phyloP scores from a whole-genome alignment of 1,139 yeast genomes.

The Kodamaea ohmeri region DNA sequence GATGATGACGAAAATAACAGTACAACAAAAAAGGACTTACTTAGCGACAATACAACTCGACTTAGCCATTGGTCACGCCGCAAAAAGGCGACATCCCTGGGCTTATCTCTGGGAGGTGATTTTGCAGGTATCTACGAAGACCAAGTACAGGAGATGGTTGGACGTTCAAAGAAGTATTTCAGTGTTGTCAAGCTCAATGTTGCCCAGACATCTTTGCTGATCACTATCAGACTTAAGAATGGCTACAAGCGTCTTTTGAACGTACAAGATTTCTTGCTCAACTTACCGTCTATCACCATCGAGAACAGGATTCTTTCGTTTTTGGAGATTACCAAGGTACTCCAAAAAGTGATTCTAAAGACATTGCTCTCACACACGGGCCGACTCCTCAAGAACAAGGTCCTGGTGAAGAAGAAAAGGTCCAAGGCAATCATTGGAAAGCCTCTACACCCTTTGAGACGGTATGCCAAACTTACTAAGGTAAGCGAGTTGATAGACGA shows the following conservation, averaged over 20 bases:
- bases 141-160: conserved; percentile 56
- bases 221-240: conserved; percentile 55
- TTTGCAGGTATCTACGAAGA: conserved; percentile 27
- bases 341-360: conserved; percentile 52
- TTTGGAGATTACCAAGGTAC: conserved; percentile 49
- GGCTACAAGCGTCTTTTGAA: conserved; percentile 59
- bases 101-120: conserved; percentile 10
- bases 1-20: conserved; percentile 2
- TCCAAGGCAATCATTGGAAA: conserved; percentile 15
- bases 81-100: conserved; percentile 7
- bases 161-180: conserved; percentile 56
- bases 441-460: conserved; percentile 27
- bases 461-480: conserved; percentile 28
- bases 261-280: conserved; percentile 56
- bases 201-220: conserved; percentile 46
- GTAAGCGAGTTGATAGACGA: conserved; percentile 17
- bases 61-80: too few relatives aligned
- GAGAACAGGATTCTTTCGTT: conserved; percentile 50
- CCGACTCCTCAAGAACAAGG: conserved; percentile 53
- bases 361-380: conserved; percentile 59
- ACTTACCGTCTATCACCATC: conserved; percentile 52
- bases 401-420: conserved; percentile 27
- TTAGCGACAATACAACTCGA: neutral
- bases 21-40: neutral
- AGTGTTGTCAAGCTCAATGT: conserved; percentile 51